These are phyloP conservation scores for Fusarium pininemorale DNA, from an alignment of 2,329 filamentous ascomycete species.

Conservation along the genomic window DNA sequence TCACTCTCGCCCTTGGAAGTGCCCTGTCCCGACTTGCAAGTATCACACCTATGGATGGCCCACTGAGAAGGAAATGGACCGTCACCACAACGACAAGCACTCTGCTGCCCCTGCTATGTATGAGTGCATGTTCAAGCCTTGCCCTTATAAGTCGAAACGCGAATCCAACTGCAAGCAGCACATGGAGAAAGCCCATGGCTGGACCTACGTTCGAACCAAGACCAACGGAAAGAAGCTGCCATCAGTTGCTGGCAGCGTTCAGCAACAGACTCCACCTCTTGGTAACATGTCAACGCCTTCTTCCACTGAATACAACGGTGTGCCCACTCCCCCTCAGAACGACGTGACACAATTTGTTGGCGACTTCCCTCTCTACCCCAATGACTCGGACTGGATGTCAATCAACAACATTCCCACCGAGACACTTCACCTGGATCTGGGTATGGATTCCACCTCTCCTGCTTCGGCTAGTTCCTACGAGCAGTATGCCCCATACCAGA, in stretches of 20 bases:
- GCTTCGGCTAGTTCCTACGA: conserved; percentile 52
- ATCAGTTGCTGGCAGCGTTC: conserved; percentile 56
- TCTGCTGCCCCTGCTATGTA: conserved; percentile 81
- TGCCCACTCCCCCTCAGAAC: conserved; percentile 68
- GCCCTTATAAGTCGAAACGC: conserved; percentile 93
- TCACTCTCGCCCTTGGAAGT: conserved; percentile 96
- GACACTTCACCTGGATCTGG: conserved; percentile 53
- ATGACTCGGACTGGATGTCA: conserved; percentile 57
- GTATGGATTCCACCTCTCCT: conserved; percentile 52
- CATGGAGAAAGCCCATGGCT: conserved; percentile 96
- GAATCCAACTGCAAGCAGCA: conserved; percentile 98
- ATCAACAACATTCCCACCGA: conserved; percentile 45
- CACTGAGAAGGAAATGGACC: conserved; percentile 96
- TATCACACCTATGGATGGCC: conserved; percentile 93
- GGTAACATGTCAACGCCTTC: conserved; percentile 71
- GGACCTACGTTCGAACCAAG: conserved; percentile 91
- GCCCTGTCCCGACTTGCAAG: conserved; percentile 82
- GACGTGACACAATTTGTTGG: conserved; percentile 45
- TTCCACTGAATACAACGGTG: conserved; percentile 59
- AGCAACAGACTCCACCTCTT: conserved; percentile 66
- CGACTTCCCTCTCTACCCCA: conserved; percentile 61
- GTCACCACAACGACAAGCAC: conserved; percentile 97
- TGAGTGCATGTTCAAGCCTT: conserved; percentile 83
- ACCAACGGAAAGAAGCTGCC: conserved; percentile 77
- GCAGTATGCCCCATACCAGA: conserved; percentile 69